Percentiles rank a stretch among this genome's conserved stretches.
Evolutionary conservation across 2,329 filamentous ascomycete genomes (phyloP).

Genomic region (Penicillium sp.): DNA sequence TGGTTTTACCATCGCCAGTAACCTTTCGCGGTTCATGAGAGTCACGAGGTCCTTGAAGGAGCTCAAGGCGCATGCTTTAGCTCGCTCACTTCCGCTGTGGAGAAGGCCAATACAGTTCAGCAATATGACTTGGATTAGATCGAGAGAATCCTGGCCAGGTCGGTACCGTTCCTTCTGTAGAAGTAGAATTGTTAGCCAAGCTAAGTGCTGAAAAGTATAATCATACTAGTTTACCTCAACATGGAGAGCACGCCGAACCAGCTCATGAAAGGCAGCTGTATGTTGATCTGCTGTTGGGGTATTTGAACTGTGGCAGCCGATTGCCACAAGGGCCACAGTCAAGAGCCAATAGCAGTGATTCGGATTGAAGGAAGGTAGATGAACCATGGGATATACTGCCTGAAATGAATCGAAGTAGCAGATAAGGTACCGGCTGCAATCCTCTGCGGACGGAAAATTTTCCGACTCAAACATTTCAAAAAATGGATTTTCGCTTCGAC

Average conservation of each 20-base stretch:
- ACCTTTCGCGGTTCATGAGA: conserved; percentile 20
- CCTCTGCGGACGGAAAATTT: conserved; percentile 27
- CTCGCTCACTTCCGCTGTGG: conserved; percentile 25
- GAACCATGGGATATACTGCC: conserved; percentile 42
- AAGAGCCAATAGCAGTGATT: conserved; percentile 43
- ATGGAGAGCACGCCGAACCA: conserved; percentile 40
- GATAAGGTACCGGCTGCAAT: conserved; percentile 33
- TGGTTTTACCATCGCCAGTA: conserved; percentile 21
- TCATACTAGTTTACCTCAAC: conserved; percentile 29
- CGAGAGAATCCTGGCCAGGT: conserved; percentile 19
- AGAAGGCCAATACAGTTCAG: conserved; percentile 37
- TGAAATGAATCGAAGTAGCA: conserved; percentile 43
- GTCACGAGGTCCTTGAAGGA: conserved; percentile 31
- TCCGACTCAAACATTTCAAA: conserved; percentile 32
- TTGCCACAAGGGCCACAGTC: conserved; percentile 39
- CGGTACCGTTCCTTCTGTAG: conserved; percentile 29
- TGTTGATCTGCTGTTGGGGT: conserved; percentile 27
- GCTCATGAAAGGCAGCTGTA: conserved; percentile 41
- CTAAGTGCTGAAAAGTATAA: neutral
- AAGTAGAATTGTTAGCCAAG: conserved; percentile 1
- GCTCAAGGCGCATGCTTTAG: conserved; percentile 24
- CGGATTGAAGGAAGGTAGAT: conserved; percentile 37
- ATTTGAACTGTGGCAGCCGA: conserved; percentile 41
- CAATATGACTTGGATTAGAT: conserved; percentile 31
- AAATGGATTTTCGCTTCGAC: conserved; percentile 30